Percentiles rank a stretch among this genome's conserved stretches.
These are phyloP conservation scores for Acanthamoeba healyi DNA, from an alignment of 208 protist species.

Conservation along the genomic window DNA sequence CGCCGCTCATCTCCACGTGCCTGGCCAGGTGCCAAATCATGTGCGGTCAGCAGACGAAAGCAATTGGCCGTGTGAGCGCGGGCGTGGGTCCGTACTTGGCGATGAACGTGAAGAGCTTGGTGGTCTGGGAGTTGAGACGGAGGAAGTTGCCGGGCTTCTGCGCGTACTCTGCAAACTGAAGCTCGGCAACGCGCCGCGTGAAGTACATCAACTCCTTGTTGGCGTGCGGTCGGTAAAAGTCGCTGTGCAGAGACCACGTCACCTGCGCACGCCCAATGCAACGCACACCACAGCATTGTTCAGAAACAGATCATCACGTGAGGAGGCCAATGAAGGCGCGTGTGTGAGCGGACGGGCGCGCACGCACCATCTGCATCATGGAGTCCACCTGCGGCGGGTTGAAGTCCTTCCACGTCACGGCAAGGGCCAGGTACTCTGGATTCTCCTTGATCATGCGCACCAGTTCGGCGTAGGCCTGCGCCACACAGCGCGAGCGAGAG, in stretches of 20 bases:
- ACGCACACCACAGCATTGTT: no score
- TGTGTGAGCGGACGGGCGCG: neutral
- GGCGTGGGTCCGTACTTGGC: neutral
- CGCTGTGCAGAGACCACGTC: slow-evolving; percentile 1
- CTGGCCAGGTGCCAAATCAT: no score
- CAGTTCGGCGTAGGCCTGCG: neutral
- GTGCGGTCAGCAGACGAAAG: neutral
- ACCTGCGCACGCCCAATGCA: neutral
- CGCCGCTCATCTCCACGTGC: slow-evolving; percentile 11
- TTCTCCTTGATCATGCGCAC: neutral
- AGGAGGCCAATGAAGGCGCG: neutral
- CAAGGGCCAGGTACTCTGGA: neutral
- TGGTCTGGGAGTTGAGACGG: neutral
- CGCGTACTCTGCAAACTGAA: neutral
- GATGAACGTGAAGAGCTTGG: slow-evolving; percentile 35
- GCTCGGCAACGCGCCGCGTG: neutral
- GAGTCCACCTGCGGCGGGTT: neutral
- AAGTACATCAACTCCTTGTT: slow-evolving; percentile 6
- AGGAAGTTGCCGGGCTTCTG: slow-evolving; percentile 35
- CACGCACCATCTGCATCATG: neutral
- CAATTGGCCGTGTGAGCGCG: neutral
- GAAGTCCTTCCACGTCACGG: neutral
- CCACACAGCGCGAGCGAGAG: no score
- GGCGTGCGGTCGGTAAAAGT: slow-evolving; percentile 3
- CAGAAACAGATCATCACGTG: neutral